A percentile compares a stretch with the other conserved stretches of the same genome.
Evolutionary conservation across 345 rosid species (phyloP).

Genomic region (Crucihimalaya himalaica): DNA sequence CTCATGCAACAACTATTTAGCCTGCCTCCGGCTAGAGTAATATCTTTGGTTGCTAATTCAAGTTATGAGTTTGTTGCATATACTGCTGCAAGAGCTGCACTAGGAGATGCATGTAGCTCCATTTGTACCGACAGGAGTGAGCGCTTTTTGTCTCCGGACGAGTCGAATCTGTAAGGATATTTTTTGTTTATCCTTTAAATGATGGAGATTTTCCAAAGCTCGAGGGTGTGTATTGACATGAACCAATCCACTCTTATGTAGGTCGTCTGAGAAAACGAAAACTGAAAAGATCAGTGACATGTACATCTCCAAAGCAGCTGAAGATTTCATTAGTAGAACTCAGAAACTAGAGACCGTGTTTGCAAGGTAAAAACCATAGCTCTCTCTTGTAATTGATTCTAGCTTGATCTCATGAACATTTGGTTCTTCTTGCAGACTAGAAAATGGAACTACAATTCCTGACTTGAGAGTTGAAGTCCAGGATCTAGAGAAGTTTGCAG

Average conservation of each 20-base stretch:
- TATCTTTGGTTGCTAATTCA: slow-evolving; percentile 49
- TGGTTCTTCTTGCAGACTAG: slow-evolving; percentile 57
- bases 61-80: slow-evolving; percentile 57
- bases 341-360: slow-evolving; percentile 61
- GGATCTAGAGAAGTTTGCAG: slow-evolving; percentile 75
- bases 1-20: slow-evolving; percentile 73
- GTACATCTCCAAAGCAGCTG: slow-evolving; percentile 62
- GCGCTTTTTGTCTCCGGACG: slow-evolving; percentile 28
- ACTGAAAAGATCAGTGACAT: slow-evolving; percentile 52
- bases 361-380: slow-evolving; percentile 49
- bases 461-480: slow-evolving; percentile 83
- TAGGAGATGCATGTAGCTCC: slow-evolving; percentile 75
- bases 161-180: slow-evolving; percentile 59
- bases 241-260: slow-evolving; percentile 23
- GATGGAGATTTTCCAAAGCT: background rate
- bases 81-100: slow-evolving; percentile 53
- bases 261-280: slow-evolving; percentile 49
- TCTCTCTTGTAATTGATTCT: background rate
- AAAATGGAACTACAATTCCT: slow-evolving; percentile 57
- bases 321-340: slow-evolving; percentile 56
- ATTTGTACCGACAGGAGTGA: slow-evolving; percentile 41
- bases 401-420: slow-evolving; percentile 20
- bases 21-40: slow-evolving; percentile 56
- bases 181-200: background rate
- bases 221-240: background rate